phyloP scores from a whole-genome alignment of 2,329 filamentous ascomycete genomes.

The Chrysosporium keratinophilum region DNA sequence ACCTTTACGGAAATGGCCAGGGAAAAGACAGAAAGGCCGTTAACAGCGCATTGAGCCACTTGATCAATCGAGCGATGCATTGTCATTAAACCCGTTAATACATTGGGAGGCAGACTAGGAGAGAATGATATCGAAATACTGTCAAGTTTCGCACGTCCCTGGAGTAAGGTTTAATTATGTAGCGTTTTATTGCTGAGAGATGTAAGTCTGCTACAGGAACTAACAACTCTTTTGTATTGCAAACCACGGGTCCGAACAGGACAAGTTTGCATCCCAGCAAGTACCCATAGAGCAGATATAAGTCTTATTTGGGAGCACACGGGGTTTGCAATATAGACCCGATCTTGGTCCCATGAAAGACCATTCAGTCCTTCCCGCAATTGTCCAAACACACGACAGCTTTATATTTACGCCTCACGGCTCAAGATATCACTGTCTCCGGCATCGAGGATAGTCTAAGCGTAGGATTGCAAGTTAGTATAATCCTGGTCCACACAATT shows the following conservation, averaged over 20 bases:
- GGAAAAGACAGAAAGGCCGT: too few relatives aligned
- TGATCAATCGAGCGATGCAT: too few relatives aligned
- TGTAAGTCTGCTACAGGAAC: neutral
- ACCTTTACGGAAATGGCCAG: too few relatives aligned
- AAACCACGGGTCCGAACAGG: neutral
- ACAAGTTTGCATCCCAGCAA: neutral
- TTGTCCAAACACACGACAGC: neutral
- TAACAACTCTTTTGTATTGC: neutral
- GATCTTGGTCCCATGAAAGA: neutral
- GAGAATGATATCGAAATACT: too few relatives aligned
- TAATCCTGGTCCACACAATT: neutral
- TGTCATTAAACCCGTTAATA: too few relatives aligned
- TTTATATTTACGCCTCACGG: conserved; percentile 49
- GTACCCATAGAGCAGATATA: neutral
- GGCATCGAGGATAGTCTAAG: conserved; percentile 67
- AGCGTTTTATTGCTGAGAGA: neutral
- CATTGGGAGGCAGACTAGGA: too few relatives aligned
- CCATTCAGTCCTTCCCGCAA: neutral
- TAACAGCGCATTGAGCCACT: too few relatives aligned
- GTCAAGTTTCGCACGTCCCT: too few relatives aligned
- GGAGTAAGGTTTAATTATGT: neutral
- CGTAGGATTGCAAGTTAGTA: neutral
- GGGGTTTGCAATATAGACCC: neutral
- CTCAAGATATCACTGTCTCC: conserved; percentile 97
- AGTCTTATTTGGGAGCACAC: neutral